Evolutionary conservation across 768 basidiomycete genomes (phyloP).

Genomic region (Pleurotus pulmonarius): DNA sequence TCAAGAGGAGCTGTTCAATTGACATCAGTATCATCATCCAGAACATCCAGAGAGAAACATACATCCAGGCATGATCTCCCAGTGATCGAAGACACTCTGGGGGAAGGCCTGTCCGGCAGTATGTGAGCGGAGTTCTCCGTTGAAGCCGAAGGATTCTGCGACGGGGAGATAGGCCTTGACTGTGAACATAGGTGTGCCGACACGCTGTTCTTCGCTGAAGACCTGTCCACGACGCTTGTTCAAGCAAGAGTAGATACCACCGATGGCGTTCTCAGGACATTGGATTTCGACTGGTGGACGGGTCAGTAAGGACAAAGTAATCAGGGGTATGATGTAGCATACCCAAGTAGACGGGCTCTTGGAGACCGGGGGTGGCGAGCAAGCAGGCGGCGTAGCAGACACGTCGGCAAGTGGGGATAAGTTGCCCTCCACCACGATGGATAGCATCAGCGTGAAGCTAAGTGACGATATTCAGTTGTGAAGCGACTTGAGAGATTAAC

Average conservation of each 20-base stretch:
- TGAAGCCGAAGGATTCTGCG: slow-evolving; percentile 95
- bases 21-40: slow-evolving; percentile 7
- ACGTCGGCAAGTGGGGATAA: slow-evolving; percentile 96
- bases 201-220: slow-evolving; percentile 94
- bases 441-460: slow-evolving; percentile 98
- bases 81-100: slow-evolving; percentile 91
- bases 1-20: slow-evolving; percentile 64
- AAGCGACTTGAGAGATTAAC: not conserved
- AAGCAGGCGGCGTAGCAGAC: slow-evolving; percentile 95
- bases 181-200: slow-evolving; percentile 99
- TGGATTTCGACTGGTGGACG: slow-evolving; percentile 82
- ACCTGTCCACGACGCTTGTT: slow-evolving; percentile 99
- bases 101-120: slow-evolving; percentile 99
- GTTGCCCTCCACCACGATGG: slow-evolving; percentile 98
- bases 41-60: slow-evolving; percentile 24
- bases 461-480: not conserved
- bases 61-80: slow-evolving; percentile 84
- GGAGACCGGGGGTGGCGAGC: slow-evolving; percentile 86
- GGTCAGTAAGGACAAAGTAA: slow-evolving; percentile 8
- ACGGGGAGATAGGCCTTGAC: slow-evolving; percentile 97
- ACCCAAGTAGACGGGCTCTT: slow-evolving; percentile 96
- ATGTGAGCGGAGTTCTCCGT: slow-evolving; percentile 87
- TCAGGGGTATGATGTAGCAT: slow-evolving; percentile 15
- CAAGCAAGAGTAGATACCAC: slow-evolving; percentile 91
- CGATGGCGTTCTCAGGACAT: slow-evolving; percentile 95